Conservation (phyloP, 352 stramenopile genomes). For the Pythium rishiriense region DNA sequence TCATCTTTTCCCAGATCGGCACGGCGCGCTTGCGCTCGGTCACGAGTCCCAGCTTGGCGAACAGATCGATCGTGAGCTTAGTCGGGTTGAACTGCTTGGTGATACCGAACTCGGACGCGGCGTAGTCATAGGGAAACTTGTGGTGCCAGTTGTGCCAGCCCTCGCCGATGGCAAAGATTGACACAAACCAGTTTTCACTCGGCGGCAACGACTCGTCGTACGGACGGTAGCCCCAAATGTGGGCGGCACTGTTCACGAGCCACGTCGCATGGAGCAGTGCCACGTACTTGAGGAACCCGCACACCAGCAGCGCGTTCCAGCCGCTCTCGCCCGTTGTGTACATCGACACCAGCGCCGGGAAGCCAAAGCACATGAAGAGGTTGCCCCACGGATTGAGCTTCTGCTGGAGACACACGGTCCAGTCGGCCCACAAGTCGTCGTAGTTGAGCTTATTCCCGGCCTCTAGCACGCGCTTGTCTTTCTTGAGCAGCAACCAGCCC, state of each 20-base stretch:
- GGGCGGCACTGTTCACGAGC: conserved; percentile 97
- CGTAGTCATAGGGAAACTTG: conserved; percentile 99
- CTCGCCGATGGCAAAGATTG: conserved; percentile 94
- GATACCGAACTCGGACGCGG: conserved; percentile 96
- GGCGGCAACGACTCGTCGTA: conserved; percentile 96
- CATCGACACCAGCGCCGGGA: conserved; percentile 91
- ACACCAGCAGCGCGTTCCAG: conserved; percentile 96
- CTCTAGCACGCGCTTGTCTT: conserved; percentile 92
- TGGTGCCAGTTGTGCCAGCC: conserved; percentile 99
- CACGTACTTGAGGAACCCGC: conserved; percentile 94
- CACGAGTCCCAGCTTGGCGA: conserved; percentile 91
- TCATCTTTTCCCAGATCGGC: conserved; percentile 94
- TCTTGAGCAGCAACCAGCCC: conserved; percentile 98
- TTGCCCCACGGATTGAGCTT: conserved; percentile 97
- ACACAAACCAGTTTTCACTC: conserved; percentile 95
- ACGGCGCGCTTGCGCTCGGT: conserved; percentile 94
- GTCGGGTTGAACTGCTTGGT: conserved; percentile 97
- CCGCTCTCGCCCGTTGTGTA: conserved; percentile 91
- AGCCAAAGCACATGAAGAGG: conserved; percentile 97
- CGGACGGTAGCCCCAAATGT: conserved; percentile 97
- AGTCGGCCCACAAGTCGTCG: conserved; percentile 96
- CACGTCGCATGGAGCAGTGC: conserved; percentile 97
- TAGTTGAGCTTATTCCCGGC: conserved; percentile 95
- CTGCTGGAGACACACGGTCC: conserved; percentile 95
- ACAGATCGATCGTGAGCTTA: conserved; percentile 96